Conservation (phyloP, 495 filamentous ascomycete species). For the Penicillium diatomitis region DNA sequence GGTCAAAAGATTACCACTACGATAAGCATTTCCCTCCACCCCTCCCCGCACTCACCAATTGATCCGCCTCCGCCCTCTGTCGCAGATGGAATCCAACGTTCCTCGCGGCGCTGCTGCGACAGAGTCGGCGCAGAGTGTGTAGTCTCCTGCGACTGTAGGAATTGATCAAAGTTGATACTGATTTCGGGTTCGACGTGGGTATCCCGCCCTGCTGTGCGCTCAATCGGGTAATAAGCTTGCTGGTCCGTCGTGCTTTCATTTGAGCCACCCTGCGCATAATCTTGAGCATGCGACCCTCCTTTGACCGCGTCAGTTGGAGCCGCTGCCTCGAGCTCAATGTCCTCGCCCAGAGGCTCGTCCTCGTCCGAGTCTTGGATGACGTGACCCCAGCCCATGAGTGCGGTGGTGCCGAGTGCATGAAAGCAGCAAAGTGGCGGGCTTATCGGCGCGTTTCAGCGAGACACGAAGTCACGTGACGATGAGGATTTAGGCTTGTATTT, state of each 20-base stretch:
- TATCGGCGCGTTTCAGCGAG: constrained; percentile 19
- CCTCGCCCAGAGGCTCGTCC: constrained; percentile 26
- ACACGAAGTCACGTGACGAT: constrained; percentile 32
- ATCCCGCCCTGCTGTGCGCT: constrained; percentile 3
- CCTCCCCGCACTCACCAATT: constrained; percentile 27
- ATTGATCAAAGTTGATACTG: constrained; percentile 32
- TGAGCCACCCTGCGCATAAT: constrained; percentile 11
- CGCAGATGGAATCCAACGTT: constrained; percentile 29
- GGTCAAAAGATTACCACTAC: background rate
- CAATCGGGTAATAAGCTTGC: constrained; percentile 4
- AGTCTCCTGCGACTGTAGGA: constrained; percentile 27
- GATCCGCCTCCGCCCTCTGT: constrained; percentile 21
- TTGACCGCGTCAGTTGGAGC: constrained; percentile 9
- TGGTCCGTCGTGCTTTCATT: constrained; percentile 9
- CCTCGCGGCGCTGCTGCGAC: constrained; percentile 32
- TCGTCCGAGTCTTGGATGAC: constrained; percentile 46
- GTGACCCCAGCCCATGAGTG: constrained; percentile 26
- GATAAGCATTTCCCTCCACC: background rate
- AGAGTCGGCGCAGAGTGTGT: constrained; percentile 11
- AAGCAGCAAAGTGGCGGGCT: constrained; percentile 2
- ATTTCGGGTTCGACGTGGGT: constrained; percentile 10
- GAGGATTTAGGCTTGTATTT: constrained; percentile 1
- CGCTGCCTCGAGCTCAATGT: constrained; percentile 15
- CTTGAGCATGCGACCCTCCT: too few relatives aligned
- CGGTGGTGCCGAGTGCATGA: background rate